Conservation (phyloP, 208 protist species). For the Strigomonas galati region DNA sequence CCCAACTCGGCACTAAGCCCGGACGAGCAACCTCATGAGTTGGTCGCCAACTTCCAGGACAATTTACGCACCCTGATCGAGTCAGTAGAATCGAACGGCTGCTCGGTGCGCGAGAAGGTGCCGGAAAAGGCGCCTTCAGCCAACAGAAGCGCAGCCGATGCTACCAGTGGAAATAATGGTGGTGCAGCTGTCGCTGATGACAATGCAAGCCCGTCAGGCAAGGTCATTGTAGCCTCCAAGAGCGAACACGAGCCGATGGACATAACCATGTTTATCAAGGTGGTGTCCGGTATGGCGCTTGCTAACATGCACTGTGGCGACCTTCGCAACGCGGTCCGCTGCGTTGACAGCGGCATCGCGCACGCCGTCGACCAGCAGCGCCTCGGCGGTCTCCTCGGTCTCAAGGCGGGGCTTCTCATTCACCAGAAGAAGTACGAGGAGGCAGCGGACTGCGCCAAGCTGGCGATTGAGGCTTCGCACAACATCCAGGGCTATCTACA, state of each 20-base stretch:
- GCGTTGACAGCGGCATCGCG: slow-evolving; percentile 60
- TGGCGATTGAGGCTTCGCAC: slow-evolving; percentile 56
- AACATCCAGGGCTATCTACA: slow-evolving; percentile 86
- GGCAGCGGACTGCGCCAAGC: slow-evolving; percentile 47
- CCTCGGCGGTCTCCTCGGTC: slow-evolving; percentile 66
- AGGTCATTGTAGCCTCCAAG: slow-evolving; percentile 50
- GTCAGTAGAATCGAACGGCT: slow-evolving; percentile 74
- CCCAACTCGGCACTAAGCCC: slow-evolving; percentile 43
- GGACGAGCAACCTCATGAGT: slow-evolving; percentile 63
- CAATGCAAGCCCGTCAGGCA: slow-evolving; percentile 14
- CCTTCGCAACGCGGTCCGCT: slow-evolving; percentile 63
- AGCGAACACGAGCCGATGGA: slow-evolving; percentile 70
- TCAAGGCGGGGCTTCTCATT: slow-evolving; percentile 78
- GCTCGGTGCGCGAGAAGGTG: slow-evolving; percentile 26
- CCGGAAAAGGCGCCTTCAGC: background rate
- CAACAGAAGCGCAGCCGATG: background rate
- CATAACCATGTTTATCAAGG: slow-evolving; percentile 76
- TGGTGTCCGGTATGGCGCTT: slow-evolving; percentile 75
- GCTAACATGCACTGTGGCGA: slow-evolving; percentile 82
- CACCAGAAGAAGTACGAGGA: slow-evolving; percentile 71
- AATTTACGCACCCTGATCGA: slow-evolving; percentile 81
- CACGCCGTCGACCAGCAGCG: slow-evolving; percentile 64
- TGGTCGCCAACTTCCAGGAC: slow-evolving; percentile 68
- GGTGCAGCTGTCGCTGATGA: no score
- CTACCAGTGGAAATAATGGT: background rate